Evolutionary conservation across 352 stramenopile species (phyloP), one percentile per base, ranked within the genome.

Genomic region (Globisporangium rhizosaccharum): DNA sequence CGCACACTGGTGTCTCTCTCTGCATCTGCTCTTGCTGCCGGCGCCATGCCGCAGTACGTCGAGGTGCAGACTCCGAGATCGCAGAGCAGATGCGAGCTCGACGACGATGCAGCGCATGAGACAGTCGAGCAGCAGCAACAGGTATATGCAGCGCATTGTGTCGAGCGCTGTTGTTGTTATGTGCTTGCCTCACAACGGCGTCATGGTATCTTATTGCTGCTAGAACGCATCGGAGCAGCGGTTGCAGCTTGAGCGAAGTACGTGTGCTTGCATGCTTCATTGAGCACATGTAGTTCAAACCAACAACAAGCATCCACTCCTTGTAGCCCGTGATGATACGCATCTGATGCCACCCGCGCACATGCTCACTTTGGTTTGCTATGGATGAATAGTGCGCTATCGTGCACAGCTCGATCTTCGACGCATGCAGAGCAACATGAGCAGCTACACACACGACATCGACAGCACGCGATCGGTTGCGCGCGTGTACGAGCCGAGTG

Each of bases 401-500:
- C 68, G 59, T 2, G 55, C 59, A 1, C 57, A 73, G 53, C 65
- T 75, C 50, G 61, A 53, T 3, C 56, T 59, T 33, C 50, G 50
- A 14, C 33, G 48, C n/a, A 42, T 55, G 33, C 51, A 66, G 25
- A 77, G 70, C 37, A 67, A 61, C 63, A 54, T 52, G 30, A 66
- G 63, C 51, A 66, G 59, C 48, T 60, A 51, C 1, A 57, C 69
- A 6, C 52, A 51, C 6, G 60, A 63, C 3, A 63, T 44, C 39
- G 67, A 71, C 23, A 56, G 58, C 36, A 36, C 53, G 10, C 61
- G 63, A 8, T 79, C 74, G 0, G 51, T 80, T 10, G 73, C 62
- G 6, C 67, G 63, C 15, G 65, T 74, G 47, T 87, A 87, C 60
- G 64, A 73, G 18, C 77, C 77, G 23, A 81, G 73, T 39, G 55